Conservation (phyloP, 306 rosid species). For the Cicer yamashitae region DNA sequence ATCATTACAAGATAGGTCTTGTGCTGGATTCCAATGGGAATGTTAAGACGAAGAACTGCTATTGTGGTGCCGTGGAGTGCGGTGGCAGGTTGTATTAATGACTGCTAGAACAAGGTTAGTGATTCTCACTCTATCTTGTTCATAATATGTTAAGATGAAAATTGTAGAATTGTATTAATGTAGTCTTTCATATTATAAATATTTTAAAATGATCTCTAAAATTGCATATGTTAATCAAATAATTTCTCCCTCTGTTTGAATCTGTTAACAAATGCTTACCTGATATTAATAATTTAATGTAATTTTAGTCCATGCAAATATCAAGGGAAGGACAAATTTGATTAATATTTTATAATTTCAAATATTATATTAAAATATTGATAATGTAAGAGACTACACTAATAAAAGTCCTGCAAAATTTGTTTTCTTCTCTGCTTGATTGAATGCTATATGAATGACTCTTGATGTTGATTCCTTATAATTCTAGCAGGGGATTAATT, state of each 20-base stretch:
- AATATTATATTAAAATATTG: too few relatives aligned
- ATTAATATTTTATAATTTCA: too few relatives aligned
- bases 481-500: background rate
- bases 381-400: too few relatives aligned
- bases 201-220: too few relatives aligned
- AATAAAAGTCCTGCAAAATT: background rate
- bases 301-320: too few relatives aligned
- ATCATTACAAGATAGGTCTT: constrained; percentile 62
- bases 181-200: too few relatives aligned
- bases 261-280: too few relatives aligned
- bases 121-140: background rate
- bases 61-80: constrained; percentile 69
- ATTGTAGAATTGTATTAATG: too few relatives aligned
- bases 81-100: constrained; percentile 70
- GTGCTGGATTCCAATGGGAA: constrained; percentile 65
- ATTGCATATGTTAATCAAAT: too few relatives aligned
- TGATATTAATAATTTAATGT: too few relatives aligned
- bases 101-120: background rate
- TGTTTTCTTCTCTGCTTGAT: background rate
- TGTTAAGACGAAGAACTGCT: constrained; percentile 64
- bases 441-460: background rate
- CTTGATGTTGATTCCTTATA: background rate
- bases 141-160: background rate
- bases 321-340: too few relatives aligned
- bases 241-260: too few relatives aligned